A percentile compares a stretch with the other conserved stretches of the same genome.
phyloP scores from a whole-genome alignment of 2,329 filamentous ascomycete species.

The Triangularia setosa region DNA sequence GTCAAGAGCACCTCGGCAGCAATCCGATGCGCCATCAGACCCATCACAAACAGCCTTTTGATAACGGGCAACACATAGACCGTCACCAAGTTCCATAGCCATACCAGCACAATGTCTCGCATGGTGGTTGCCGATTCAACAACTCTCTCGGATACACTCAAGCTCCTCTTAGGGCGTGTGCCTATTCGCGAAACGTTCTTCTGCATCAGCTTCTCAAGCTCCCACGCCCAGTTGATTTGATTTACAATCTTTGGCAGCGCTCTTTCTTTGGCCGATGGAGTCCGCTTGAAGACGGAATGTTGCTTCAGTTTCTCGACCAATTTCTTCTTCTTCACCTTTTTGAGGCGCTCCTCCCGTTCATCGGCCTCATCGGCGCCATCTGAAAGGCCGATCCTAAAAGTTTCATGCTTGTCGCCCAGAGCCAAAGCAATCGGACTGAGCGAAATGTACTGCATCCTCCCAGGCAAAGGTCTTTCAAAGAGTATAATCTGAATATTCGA shows the following conservation, averaged over 20 bases:
- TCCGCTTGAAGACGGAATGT: constrained; percentile 77
- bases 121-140: constrained; percentile 89
- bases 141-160: constrained; percentile 91
- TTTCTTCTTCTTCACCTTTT: constrained; percentile 57
- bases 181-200: constrained; percentile 86
- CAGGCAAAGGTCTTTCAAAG: constrained; percentile 81
- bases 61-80: constrained; percentile 76
- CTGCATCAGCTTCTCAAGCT: constrained; percentile 79
- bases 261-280: constrained; percentile 76
- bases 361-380: constrained; percentile 67
- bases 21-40: constrained; percentile 74
- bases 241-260: constrained; percentile 78
- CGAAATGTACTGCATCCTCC: constrained; percentile 94
- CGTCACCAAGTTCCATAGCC: constrained; percentile 66
- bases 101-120: constrained; percentile 68
- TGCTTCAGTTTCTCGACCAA: constrained; percentile 83
- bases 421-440: constrained; percentile 84
- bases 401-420: constrained; percentile 64
- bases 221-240: constrained; percentile 94
- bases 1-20: constrained; percentile 74
- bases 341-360: constrained; percentile 57
- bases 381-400: constrained; percentile 28
- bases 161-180: constrained; percentile 71
- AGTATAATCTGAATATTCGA: constrained; percentile 81
- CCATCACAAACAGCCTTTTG: constrained; percentile 68